These are phyloP conservation scores for Plasmodium chabaudi DNA, from an alignment of 169 alveolate genomes.

Conservation along the genomic window DNA sequence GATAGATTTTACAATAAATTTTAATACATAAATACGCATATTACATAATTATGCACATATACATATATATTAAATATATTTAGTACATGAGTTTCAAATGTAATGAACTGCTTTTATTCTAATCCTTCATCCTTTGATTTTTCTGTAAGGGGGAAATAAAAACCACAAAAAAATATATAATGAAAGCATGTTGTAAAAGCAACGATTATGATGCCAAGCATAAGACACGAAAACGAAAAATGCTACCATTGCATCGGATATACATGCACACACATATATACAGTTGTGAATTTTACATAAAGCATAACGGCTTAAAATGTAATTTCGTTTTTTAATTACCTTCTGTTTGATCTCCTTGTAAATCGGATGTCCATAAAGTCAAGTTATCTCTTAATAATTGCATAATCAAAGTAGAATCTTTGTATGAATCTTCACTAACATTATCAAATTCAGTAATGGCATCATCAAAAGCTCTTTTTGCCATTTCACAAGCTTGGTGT, in stretches of 20 bases:
- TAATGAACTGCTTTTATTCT: conserved; percentile 22
- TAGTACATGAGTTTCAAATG: conserved; percentile 11
- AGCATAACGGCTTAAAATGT: not conserved
- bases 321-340: conserved; percentile 1
- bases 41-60: conserved; percentile 17
- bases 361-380: conserved; percentile 97
- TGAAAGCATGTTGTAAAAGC: not conserved
- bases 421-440: conserved; percentile 95
- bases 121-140: conserved; percentile 71
- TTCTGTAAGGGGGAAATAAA: conserved; percentile 11
- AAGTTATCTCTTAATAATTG: conserved; percentile 97
- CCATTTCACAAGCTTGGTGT: conserved; percentile 99
- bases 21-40: conserved; percentile 18
- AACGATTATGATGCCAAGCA: not conserved
- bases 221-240: not conserved
- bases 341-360: conserved; percentile 81
- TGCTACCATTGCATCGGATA: not conserved
- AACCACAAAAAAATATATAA: conserved; percentile 5
- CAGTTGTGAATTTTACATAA: not conserved
- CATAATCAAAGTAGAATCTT: conserved; percentile 96
- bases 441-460: conserved; percentile 96
- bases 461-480: conserved; percentile 96
- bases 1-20: conserved; percentile 15
- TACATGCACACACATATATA: not conserved
- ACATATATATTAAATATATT: conserved; percentile 8